phyloP scores from a whole-genome alignment of 2,329 filamentous ascomycete genomes.

The Penicillium nordicum region DNA sequence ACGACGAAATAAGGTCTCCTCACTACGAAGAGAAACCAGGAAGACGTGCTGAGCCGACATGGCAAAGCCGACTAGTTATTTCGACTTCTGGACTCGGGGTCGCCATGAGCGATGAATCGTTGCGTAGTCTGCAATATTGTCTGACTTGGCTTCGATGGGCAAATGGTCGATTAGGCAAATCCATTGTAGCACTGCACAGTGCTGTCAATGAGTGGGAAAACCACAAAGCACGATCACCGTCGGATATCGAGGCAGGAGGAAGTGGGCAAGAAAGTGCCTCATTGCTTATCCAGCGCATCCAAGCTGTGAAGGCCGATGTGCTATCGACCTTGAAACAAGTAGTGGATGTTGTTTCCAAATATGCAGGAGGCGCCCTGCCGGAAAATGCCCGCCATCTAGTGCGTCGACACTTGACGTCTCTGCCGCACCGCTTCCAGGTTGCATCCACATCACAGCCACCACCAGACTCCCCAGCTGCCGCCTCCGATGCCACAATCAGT shows the following conservation, averaged over 20 bases:
- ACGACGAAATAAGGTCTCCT: conserved; percentile 73
- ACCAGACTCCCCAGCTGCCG: conserved; percentile 31
- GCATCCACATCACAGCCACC: conserved; percentile 55
- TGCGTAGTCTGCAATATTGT: conserved; percentile 81
- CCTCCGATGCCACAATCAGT: conserved; percentile 49
- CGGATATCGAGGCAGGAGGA: conserved; percentile 22
- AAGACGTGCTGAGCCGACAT: conserved; percentile 47
- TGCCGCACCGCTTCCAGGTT: conserved; percentile 77
- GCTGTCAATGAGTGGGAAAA: conserved; percentile 77
- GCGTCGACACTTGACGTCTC: conserved; percentile 73
- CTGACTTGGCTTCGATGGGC: conserved; percentile 75
- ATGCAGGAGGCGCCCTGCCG: conserved; percentile 85
- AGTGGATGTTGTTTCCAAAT: conserved; percentile 80
- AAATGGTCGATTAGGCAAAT: conserved; percentile 73
- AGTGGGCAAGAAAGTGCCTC: conserved; percentile 21
- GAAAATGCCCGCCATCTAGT: conserved; percentile 84
- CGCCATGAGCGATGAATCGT: conserved; percentile 83
- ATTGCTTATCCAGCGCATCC: conserved; percentile 54
- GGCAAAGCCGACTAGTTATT: conserved; percentile 82
- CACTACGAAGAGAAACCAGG: conserved; percentile 57
- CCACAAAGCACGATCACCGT: conserved; percentile 32
- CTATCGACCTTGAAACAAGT: conserved; percentile 77
- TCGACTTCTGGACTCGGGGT: conserved; percentile 87
- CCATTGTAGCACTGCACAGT: conserved; percentile 69
- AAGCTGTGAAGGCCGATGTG: conserved; percentile 65